phyloP scores from a whole-genome alignment of 495 filamentous ascomycete genomes.

The Aspergillus conjunctus region DNA sequence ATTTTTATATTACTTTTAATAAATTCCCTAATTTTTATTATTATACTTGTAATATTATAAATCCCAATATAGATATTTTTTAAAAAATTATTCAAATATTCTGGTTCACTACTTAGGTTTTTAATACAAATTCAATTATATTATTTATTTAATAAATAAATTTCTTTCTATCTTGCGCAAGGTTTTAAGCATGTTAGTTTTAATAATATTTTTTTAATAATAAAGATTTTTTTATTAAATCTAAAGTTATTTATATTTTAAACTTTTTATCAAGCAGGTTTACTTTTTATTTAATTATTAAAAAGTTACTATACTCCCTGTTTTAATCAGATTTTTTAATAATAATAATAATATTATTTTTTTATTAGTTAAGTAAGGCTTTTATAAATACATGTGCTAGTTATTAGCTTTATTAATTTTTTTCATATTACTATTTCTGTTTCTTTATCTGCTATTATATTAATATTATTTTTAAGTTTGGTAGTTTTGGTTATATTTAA shows the following conservation, averaged over 20 bases:
- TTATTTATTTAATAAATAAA: no score
- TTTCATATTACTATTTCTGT: no score
- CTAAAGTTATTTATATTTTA: no score
- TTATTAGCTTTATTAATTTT: neutral
- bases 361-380: neutral
- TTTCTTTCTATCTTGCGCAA: neutral
- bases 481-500: neutral
- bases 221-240: no score
- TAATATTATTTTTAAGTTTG: neutral
- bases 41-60: neutral
- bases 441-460: neutral
- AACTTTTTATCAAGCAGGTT: no score
- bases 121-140: neutral
- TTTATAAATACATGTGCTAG: neutral
- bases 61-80: neutral
- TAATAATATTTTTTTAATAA: no score
- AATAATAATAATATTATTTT: neutral
- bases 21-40: neutral
- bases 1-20: neutral
- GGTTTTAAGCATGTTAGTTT: neutral
- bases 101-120: neutral
- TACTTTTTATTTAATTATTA: no score
- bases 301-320: no score
- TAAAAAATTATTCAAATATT: neutral
- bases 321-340: no score